phyloP scores from a whole-genome alignment of 306 rosid species.

The Dryas octopetala region DNA sequence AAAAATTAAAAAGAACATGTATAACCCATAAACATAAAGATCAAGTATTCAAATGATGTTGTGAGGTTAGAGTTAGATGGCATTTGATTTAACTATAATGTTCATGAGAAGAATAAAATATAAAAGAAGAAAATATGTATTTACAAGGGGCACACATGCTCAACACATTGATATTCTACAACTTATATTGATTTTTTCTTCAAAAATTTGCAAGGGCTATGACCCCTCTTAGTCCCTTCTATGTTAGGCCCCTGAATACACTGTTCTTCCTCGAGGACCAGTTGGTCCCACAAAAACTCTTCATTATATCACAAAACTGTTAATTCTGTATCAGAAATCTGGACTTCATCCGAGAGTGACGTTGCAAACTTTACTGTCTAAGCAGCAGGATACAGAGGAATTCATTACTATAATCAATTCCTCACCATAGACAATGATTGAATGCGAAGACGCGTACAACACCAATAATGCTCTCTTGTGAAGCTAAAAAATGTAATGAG shows the following conservation, averaged over 20 bases:
- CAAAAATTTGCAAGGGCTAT: too few relatives aligned
- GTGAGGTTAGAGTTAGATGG: too few relatives aligned
- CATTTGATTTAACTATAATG: too few relatives aligned
- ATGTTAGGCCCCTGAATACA: slow-evolving; percentile 27
- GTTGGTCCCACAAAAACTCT: slow-evolving; percentile 38
- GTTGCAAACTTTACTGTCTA: slow-evolving; percentile 34
- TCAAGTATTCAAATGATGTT: too few relatives aligned
- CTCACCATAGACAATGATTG: slow-evolving; percentile 30
- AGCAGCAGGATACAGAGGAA: slow-evolving; percentile 39
- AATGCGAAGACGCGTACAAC: slow-evolving; percentile 37
- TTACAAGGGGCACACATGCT: too few relatives aligned
- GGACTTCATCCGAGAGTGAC: slow-evolving; percentile 34
- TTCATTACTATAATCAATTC: slow-evolving; percentile 33
- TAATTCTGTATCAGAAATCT: slow-evolving; percentile 41
- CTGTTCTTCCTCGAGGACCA: slow-evolving; percentile 37
- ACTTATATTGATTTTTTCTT: too few relatives aligned
- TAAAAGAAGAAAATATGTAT: too few relatives aligned
- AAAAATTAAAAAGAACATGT: too few relatives aligned
- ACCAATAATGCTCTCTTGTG: slow-evolving; percentile 32
- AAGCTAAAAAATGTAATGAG: slow-evolving; percentile 31
- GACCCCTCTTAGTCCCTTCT: too few relatives aligned
- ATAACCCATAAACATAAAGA: too few relatives aligned
- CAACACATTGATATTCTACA: too few relatives aligned
- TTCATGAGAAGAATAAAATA: too few relatives aligned
- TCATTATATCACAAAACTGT: slow-evolving; percentile 47